Percentiles rank a stretch among this genome's conserved stretches.
phyloP scores from a whole-genome alignment of 106 monocot species.

The Dactylorhiza incarnata region DNA sequence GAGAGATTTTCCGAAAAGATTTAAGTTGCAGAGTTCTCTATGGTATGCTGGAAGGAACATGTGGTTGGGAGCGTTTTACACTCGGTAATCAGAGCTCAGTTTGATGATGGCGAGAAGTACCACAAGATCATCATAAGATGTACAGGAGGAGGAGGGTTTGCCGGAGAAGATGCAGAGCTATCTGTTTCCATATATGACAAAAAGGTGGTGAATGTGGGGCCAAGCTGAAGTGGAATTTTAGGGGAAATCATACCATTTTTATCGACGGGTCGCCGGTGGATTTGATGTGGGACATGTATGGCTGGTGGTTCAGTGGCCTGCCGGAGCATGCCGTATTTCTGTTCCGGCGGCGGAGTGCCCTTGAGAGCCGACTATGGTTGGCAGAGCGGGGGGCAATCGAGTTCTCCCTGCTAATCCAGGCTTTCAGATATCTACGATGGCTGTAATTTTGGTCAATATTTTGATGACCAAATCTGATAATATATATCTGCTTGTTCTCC shows the following conservation, averaged over 20 bases:
- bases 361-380: slow-evolving; percentile 62
- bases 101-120: slow-evolving; percentile 15
- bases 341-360: slow-evolving; percentile 41
- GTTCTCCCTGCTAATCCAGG: slow-evolving; percentile 63
- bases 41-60: slow-evolving; percentile 35
- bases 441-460: too few species aligned
- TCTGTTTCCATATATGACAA: slow-evolving; percentile 56
- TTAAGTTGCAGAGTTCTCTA: slow-evolving; percentile 10
- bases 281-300: slow-evolving; percentile 76
- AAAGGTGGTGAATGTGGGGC: slow-evolving; percentile 54
- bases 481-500: too few species aligned
- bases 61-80: slow-evolving; percentile 12
- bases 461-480: too few species aligned
- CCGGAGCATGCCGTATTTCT: slow-evolving; percentile 36
- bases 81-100: slow-evolving; percentile 29
- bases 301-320: slow-evolving; percentile 39
- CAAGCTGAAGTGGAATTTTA: slow-evolving; percentile 57
- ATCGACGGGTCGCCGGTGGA: slow-evolving; percentile 69
- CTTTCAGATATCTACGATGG: slow-evolving; percentile 17
- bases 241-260: slow-evolving; percentile 68
- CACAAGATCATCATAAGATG: slow-evolving; percentile 44
- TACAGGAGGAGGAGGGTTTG: slow-evolving; percentile 8
- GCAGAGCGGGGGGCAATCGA: slow-evolving; percentile 47
- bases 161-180: slow-evolving; percentile 36
- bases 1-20: background rate